A percentile compares a stretch with the other conserved stretches of the same genome.
phyloP scores from a whole-genome alignment of 768 basidiomycete genomes.

The Pisolithus orientalis region DNA sequence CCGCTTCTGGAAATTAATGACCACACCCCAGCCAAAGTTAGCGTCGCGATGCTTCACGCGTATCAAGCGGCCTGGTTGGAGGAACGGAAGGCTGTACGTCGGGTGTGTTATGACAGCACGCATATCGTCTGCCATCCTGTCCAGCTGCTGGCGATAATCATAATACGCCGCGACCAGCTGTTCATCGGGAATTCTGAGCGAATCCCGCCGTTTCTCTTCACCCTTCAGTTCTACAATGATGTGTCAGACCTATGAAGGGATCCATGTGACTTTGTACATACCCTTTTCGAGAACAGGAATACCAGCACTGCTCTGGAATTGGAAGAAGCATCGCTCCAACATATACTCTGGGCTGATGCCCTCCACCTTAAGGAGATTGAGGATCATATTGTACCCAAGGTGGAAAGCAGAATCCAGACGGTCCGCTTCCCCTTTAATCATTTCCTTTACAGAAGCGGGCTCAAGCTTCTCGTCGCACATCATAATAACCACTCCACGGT shows the following conservation, averaged over 20 bases:
- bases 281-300: constrained; percentile 82
- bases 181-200: constrained; percentile 79
- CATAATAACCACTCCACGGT: constrained; percentile 99
- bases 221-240: constrained; percentile 54
- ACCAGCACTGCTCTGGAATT: constrained; percentile 93
- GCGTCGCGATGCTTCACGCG: constrained; percentile 79
- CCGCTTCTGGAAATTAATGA: constrained; percentile 89
- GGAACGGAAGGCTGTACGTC: constrained; percentile 88
- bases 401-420: constrained; percentile 97
- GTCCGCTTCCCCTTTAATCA: constrained; percentile 99
- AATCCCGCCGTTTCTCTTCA: constrained; percentile 61
- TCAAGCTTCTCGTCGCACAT: constrained; percentile 99
- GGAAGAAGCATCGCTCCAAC: constrained; percentile 96
- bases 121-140: constrained; percentile 85
- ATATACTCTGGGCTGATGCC: constrained; percentile 98
- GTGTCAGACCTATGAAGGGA: constrained; percentile 2
- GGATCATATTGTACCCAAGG: constrained; percentile 97
- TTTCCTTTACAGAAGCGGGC: constrained; percentile 82
- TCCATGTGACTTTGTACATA: constrained; percentile 30
- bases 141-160: constrained; percentile 87
- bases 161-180: constrained; percentile 83
- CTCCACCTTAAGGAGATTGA: constrained; percentile 98
- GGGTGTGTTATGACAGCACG: constrained; percentile 92
- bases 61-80: constrained; percentile 89
- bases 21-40: constrained; percentile 96